Conservation (phyloP, 768 basidiomycete genomes). For the Termitomyces sp. region DNA sequence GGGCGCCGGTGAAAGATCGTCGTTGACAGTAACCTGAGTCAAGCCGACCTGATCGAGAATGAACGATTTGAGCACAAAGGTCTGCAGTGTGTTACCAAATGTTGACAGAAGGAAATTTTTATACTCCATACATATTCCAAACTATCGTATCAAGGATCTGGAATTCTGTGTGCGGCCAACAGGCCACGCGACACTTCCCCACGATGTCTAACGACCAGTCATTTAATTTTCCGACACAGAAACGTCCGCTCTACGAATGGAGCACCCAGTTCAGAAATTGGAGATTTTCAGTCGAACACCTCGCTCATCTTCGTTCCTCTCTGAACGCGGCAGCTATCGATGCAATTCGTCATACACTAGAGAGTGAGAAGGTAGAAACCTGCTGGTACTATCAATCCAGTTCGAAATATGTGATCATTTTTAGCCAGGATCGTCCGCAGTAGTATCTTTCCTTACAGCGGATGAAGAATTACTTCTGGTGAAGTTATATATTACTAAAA, state of each 20-base stretch:
- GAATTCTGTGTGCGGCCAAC: too few species aligned
- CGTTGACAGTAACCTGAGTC: too few species aligned
- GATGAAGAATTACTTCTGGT: slow-evolving; percentile 87
- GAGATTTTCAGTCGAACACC: slow-evolving; percentile 73
- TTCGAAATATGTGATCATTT: slow-evolving; percentile 14
- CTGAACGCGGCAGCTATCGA: slow-evolving; percentile 75
- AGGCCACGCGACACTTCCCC: not conserved
- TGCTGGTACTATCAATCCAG: slow-evolving; percentile 7
- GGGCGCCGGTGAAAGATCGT: too few species aligned
- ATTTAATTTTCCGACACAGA: slow-evolving; percentile 7
- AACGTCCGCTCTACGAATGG: slow-evolving; percentile 59
- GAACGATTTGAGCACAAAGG: too few species aligned
- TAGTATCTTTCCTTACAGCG: slow-evolving; percentile 68
- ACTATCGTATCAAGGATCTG: too few species aligned
- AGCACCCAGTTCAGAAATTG: slow-evolving; percentile 85
- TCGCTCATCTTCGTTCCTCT: slow-evolving; percentile 52
- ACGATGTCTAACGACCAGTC: slow-evolving; percentile 4
- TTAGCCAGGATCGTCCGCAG: slow-evolving; percentile 68
- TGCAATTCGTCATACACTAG: slow-evolving; percentile 72
- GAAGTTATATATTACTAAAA: slow-evolving; percentile 82
- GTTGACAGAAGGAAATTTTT: too few species aligned
- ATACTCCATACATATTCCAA: too few species aligned
- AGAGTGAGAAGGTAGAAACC: slow-evolving; percentile 65
- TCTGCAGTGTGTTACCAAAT: too few species aligned
- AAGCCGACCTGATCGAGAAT: too few species aligned